Base-by-base conservation (phyloP, 1,284 basidiomycete genomes). In the Cutaneotrichosporon cyanovorans region DNA sequence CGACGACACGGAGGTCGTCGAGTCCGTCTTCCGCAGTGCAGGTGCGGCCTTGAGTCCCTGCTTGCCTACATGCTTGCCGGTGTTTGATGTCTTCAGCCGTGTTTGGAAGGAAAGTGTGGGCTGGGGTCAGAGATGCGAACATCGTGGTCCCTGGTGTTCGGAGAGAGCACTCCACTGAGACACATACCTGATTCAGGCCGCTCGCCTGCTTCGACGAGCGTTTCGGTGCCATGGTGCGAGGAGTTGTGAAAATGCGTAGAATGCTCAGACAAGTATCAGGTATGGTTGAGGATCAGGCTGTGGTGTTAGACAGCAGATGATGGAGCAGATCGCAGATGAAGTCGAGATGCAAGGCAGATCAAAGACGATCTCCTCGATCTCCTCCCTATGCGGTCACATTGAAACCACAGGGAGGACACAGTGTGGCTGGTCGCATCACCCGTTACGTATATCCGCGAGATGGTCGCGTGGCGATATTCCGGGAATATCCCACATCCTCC, bases 61-160 rank as follows among this genome's bases (percentile, higher is more conserved):
- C 39, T 45, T 43, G 41, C 40, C 32, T 33, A 23, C 19, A 15
- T 20, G 14, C 47, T 37, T 34, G 45, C 36, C 16, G 19, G 49
- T 51, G 25, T 39, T 23, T n/a, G 39, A 38, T 7, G 42, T 30
- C 44, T 55, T 55, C 14, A 53, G 48, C 41, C 51, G 51, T 5
- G 50, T 45, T 42, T 48, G 46, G 50, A 61, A 61, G 1, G 58
- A 55, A n/a, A 61, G 49, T 0, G 54, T 59, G 3, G 60, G 60
- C 60, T 61, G 48, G 4, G 37, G 20, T 37, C 7, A 18, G n/a
- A n/a, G n/a, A n/a, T n/a, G n/a, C n/a, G n/a, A n/a, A 18, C 15
- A 22, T 33, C 21, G 35, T 15, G 23, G 19, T 19, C 22, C 11
- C 28, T 33, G 15, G 8, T 31, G 15, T 31, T 35, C n/a, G n/a